Base-by-base conservation (phyloP, 768 basidiomycete genomes). In the Paxillus rubicundulus region DNA sequence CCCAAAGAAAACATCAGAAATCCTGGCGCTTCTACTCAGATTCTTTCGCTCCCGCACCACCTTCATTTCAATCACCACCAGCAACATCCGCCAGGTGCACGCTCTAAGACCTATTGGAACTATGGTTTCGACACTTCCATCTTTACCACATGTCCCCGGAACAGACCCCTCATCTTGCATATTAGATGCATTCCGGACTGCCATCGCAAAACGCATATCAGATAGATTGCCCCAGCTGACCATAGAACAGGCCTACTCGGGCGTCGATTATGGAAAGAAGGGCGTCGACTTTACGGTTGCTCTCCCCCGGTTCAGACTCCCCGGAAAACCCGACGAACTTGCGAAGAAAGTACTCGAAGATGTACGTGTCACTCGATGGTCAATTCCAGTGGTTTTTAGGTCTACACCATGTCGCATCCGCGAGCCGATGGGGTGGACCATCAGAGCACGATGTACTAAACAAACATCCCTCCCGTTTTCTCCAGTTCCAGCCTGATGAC, bases 271-370 rank as follows among this genome's bases (percentile, higher is more conserved):
- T 57, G 92, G 90, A 33, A 92, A 95, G 72, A 95, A 95, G 71
- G 92, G 89, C n/a, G 85, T 80, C 40, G 96, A 98, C 72, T 93
- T 97, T 60, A 88, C 89, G 0, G 82, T 98, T 17, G 93, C 96
- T 1, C 70, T 98, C 45, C 90, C 94, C n/a, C 82, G 95, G 56
- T 98, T 95, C 73, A 79, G 90, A 50, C 73, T 96, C 21, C 85
- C 86, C 8, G 92, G 84, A 17, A 93, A 93, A 65, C 78, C 88
- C 0, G 88, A 93, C 39, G 86, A 87, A 30, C 75, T 88, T 16
- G 92, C 88, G 0, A 73, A 80, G 46, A 81, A 82, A 65, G 86
- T 98, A 34, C 74, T 86, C n/a, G 80, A 76, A 34, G 77, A 84
- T 63, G 94, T 93, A 57, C 61, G 83, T 76, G 3, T 45, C n/a